phyloP scores from a whole-genome alignment of 257 asterid species.

The Plantago ovata region DNA sequence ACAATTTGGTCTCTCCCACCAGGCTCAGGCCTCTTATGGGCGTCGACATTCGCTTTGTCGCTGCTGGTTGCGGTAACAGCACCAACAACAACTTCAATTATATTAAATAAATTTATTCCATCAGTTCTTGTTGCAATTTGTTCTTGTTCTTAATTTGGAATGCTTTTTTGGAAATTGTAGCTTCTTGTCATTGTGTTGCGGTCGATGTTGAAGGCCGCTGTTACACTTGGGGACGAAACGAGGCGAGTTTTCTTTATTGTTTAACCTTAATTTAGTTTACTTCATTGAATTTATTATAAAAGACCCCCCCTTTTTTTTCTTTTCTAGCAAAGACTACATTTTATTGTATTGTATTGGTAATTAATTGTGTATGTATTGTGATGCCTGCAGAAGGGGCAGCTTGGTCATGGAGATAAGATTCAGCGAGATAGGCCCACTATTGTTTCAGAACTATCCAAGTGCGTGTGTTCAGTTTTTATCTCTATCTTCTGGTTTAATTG shows the following conservation, averaged over 20 bases:
- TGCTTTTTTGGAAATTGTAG: constrained; percentile 41
- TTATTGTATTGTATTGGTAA: constrained; percentile 11
- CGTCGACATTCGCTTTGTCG: constrained; percentile 71
- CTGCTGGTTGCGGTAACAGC: constrained; percentile 84
- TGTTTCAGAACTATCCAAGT: constrained; percentile 80
- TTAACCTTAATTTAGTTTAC: neutral
- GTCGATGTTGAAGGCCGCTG: constrained; percentile 91
- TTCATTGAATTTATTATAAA: too few relatives aligned
- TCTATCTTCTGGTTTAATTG: constrained; percentile 2
- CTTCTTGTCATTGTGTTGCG: constrained; percentile 91
- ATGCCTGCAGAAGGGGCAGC: constrained; percentile 82
- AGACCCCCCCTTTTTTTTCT: too few relatives aligned
- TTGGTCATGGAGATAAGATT: constrained; percentile 90
- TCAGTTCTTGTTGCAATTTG: neutral
- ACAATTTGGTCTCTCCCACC: constrained; percentile 76
- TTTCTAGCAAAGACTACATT: constrained; percentile 6
- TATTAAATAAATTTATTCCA: neutral
- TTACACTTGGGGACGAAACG: constrained; percentile 97
- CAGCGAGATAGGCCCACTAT: constrained; percentile 86
- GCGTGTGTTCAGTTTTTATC: constrained; percentile 17
- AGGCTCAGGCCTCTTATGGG: constrained; percentile 83
- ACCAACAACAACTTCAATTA: too few relatives aligned
- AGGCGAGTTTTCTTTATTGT: constrained; percentile 37
- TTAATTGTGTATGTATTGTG: constrained; percentile 2
- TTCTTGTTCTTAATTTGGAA: constrained; percentile 1